Evolutionary conservation across 352 stramenopile species (phyloP), one percentile per base, ranked within the genome.

Genomic region (Globisporangium camurandrum): DNA sequence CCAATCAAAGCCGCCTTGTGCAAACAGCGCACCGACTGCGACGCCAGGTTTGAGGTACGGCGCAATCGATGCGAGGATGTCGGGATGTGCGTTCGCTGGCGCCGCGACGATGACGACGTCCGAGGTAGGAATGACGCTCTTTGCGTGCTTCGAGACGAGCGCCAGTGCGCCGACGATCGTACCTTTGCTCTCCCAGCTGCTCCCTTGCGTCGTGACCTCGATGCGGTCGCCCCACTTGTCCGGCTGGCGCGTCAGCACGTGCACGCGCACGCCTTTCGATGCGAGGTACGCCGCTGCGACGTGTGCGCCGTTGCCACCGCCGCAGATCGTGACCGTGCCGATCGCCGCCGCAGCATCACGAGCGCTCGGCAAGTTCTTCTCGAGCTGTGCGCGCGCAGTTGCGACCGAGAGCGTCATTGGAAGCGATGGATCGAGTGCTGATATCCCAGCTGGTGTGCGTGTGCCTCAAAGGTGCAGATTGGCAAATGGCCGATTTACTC

Each of bases 1-100:
- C 88, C 88, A 97, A 57, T 97, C 88, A 38, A 97, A 97, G 28
- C 88, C 87, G n/a, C 86, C 87, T 51, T 97, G 88, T 16, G 86
- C 88, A 49, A 96, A 97, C 4, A 97, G 65, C 39, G 88, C 86
- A 36, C 88, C 88, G 28, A 97, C 64, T 27, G 81, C 81, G 8
- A 78, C 73, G 17, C 87, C 87, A 44, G 88, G 71, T 58, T 96
- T 95, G 27, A 97, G 56, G 57, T 95, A 81, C 20, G 84, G 84
- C 39, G 72, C 77, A 31, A 96, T 65, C 23, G 77, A 63, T 34
- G 63, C 56, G n/a, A 95, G 62, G 57, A 95, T 88, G 54, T 75
- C 67, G 24, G 88, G 84, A 46, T 95, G 85, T 30, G 84, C 86
- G 52, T 96, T 94, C 33, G 86, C 85, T 0, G 87, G 87, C 16